Evolutionary conservation across 495 filamentous ascomycete genomes (phyloP), one percentile per base, ranked within the genome.

Genomic region (Sporormia fimetaria): DNA sequence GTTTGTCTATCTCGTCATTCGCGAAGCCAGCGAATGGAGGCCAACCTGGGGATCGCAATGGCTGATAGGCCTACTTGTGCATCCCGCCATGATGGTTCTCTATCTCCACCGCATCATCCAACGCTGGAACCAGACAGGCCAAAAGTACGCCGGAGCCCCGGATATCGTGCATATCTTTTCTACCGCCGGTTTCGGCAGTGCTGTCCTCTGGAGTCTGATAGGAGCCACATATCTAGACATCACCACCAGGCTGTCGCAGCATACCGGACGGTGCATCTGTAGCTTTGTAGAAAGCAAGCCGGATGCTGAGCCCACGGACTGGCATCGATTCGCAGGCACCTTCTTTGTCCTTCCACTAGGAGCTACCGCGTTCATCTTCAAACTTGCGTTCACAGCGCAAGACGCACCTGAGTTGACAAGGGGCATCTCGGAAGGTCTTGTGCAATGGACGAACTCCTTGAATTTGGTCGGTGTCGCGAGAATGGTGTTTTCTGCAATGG

Each of bases 41-140:
- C n/a, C n/a, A n/a, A n/a, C n/a, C n/a, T n/a, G n/a, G n/a, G n/a
- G n/a, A n/a, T n/a, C n/a, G n/a, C n/a, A 43, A 27, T 49, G 44
- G 44, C 35, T 40, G 16, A 20, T 11, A 4, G 37, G 28, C 12
- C 42, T 45, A 35, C 20, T 44, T 29, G 33, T 54, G 18, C 50
- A 54, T 22, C 50, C 50, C 11, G 50, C 47, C 10, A 23, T 55
- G n/a, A 49, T 45, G 42, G 67, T 81, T 26, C 50, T 64, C 16
- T 2, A 39, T 17, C 42, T 55, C 1, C 57, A 57, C 36, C 73
- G 90, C 22, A 49, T 92, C 4, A 52, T 78, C 28, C 65, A 83
- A 30, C 68, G 76, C 25, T 99, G 88, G 87, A 95, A 95, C 57
- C 90, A 95, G 58, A 96, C 90, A 0, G 90, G 90, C 16, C 87